Base-by-base conservation (phyloP, 768 basidiomycete genomes). In the Pholiota conissans region DNA sequence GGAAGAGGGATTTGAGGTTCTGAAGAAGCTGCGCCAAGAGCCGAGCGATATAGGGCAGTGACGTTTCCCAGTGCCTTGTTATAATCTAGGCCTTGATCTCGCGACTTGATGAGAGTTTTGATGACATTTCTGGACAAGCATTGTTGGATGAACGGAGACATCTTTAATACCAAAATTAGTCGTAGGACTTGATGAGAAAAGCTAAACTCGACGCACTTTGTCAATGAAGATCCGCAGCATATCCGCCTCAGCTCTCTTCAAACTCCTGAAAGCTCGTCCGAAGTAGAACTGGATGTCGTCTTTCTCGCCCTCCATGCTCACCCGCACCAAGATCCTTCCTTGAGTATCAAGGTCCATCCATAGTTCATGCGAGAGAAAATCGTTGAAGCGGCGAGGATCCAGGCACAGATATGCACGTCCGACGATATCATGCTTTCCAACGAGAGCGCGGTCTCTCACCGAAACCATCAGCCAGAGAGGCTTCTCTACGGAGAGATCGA, bases 231-330 rank as follows among this genome's bases (percentile, higher is more conserved):
- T 91, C 10, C 95, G 82, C 52, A 95, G 84, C 96, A 99, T 98
- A 66, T 99, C 96, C 22, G 83, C 86, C 68, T 98, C 94, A 0
- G 94, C 92, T 29, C 95, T 79, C 74, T 98, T 98, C 63, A 99
- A 71, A 35, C 88, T 93, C 46, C 96, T 81, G 81, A 99, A 99
- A 3, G 89, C 96, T 29, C 95, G 83, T 26, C 97, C 97, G 66
- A 98, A 99, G 78, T 91, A 95, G 78, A 97, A 99, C 63, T 91
- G 91, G 7, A 94, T 92, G 69, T 99, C 97, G 65, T 97, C 95
- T 73, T 96, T 95, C 80, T 98, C 97, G 52, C 95, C 95, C 68
- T 99, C 97, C 95, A 98, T 97, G 68, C 93, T 95, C 57, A 98
- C 83, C 18, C 97, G 84, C 29, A 97, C 76, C 34, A 97, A 74